A percentile compares a stretch with the other conserved stretches of the same genome.
Conservation (phyloP, 2,329 filamentous ascomycete genomes). For the Hypocreales sp. region DNA sequence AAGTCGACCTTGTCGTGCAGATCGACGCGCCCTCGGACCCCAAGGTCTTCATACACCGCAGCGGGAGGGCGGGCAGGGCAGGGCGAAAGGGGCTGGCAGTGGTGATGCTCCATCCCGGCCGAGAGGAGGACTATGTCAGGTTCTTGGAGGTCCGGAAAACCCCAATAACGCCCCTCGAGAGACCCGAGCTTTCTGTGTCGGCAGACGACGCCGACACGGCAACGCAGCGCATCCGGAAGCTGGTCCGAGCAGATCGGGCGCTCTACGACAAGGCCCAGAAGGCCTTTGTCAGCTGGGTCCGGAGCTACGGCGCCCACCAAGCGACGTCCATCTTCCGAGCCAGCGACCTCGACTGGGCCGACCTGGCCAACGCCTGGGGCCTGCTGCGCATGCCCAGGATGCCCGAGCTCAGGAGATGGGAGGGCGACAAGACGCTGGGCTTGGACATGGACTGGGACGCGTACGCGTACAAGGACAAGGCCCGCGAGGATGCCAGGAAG, state of each 20-base stretch:
- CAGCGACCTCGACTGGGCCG: conserved; percentile 69
- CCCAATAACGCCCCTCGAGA: conserved; percentile 50
- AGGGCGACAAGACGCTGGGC: conserved; percentile 49
- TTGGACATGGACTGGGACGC: conserved; percentile 50
- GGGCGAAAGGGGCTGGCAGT: conserved; percentile 74
- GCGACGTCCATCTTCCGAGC: conserved; percentile 83
- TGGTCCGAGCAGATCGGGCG: conserved; percentile 34
- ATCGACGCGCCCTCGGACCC: conserved; percentile 72
- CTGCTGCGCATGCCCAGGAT: conserved; percentile 79
- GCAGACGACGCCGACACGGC: conserved; percentile 43
- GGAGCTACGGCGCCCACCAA: conserved; percentile 81
- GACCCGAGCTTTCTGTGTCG: conserved; percentile 39
- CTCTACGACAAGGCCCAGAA: conserved; percentile 79
- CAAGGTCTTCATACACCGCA: conserved; percentile 89
- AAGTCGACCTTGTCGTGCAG: conserved; percentile 83
- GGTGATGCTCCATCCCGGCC: conserved; percentile 68
- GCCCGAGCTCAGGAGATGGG: conserved; percentile 70
- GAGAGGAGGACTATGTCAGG: conserved; percentile 78
- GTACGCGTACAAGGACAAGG: conserved; percentile 58
- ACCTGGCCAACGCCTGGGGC: conserved; percentile 71
- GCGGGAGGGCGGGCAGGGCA: conserved; percentile 79
- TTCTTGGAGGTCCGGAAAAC: conserved; percentile 83
- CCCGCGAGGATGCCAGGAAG: conserved; percentile 48
- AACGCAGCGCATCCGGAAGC: conserved; percentile 44
- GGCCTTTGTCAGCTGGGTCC: conserved; percentile 86